Evolutionary conservation across 2,329 filamentous ascomycete species (phyloP).

Genomic region (Fusarium sp.): DNA sequence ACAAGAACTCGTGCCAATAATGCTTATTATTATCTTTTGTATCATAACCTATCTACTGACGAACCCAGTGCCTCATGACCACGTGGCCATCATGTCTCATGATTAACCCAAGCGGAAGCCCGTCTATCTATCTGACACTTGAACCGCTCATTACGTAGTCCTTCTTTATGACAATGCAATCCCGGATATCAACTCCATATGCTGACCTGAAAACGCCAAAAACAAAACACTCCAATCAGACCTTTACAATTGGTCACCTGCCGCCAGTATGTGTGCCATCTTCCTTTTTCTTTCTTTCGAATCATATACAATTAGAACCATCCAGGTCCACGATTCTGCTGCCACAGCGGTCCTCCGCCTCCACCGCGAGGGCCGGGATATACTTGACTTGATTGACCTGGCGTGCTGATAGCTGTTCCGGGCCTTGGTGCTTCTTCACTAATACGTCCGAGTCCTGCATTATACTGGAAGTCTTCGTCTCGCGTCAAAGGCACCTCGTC

Average conservation of each 20-base stretch:
- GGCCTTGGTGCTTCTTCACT: slow-evolving; percentile 50
- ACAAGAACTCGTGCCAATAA: background rate
- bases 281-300: slow-evolving; percentile 7
- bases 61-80: slow-evolving; percentile 20
- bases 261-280: slow-evolving; percentile 13
- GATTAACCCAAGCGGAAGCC: slow-evolving; percentile 26
- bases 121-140: slow-evolving; percentile 17
- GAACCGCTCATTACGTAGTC: slow-evolving; percentile 12
- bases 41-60: slow-evolving; percentile 37
- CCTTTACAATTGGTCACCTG: background rate
- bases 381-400: slow-evolving; percentile 37
- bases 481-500: slow-evolving; percentile 58
- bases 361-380: slow-evolving; percentile 44
- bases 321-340: slow-evolving; percentile 64
- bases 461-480: slow-evolving; percentile 60
- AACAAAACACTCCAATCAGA: slow-evolving; percentile 9
- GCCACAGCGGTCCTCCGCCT: slow-evolving; percentile 62
- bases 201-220: slow-evolving; percentile 18
- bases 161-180: slow-evolving; percentile 30
- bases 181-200: slow-evolving; percentile 36
- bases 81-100: slow-evolving; percentile 35
- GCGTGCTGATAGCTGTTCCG: slow-evolving; percentile 37
- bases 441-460: slow-evolving; percentile 56
- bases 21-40: slow-evolving; percentile 18
- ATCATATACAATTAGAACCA: slow-evolving; percentile 56